A percentile compares a stretch with the other conserved stretches of the same genome.
phyloP scores from a whole-genome alignment of 2,329 filamentous ascomycete genomes.

The Colletotrichum sp. region DNA sequence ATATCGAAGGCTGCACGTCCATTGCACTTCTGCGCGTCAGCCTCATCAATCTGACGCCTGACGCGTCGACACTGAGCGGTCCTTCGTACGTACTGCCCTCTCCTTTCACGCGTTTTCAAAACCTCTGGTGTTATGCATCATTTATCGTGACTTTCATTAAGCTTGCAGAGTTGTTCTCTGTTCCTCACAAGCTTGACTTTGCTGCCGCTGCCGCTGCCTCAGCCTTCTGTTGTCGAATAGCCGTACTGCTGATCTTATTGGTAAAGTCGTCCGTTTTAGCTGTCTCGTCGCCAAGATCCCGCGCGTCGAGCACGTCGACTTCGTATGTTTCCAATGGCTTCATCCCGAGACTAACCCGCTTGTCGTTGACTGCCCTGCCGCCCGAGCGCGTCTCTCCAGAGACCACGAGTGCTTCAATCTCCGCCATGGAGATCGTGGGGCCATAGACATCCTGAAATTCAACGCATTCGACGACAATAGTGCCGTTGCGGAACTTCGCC shows the following conservation, averaged over 20 bases:
- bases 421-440: conserved; percentile 83
- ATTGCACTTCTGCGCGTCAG: not conserved
- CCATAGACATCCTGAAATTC: conserved; percentile 89
- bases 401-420: conserved; percentile 81
- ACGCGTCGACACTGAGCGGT: not conserved
- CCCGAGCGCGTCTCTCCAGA: conserved; percentile 88
- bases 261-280: conserved; percentile 68
- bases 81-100: not conserved
- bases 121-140: not conserved
- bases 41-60: not conserved
- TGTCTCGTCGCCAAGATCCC: conserved; percentile 49
- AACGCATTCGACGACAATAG: conserved; percentile 76
- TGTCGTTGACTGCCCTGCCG: conserved; percentile 85
- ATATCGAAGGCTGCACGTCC: not conserved
- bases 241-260: conserved; percentile 90
- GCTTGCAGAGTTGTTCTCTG: not conserved
- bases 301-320: conserved; percentile 83
- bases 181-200: not conserved
- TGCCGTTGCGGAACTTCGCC: conserved; percentile 62
- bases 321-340: conserved; percentile 79
- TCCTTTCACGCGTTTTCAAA: not conserved
- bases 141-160: not conserved
- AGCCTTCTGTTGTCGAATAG: conserved; percentile 66
- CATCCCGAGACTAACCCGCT: conserved; percentile 79
- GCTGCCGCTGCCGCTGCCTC: not conserved